Conservation (phyloP, 805 yeast species). For the Yamadazyma philogaea region DNA sequence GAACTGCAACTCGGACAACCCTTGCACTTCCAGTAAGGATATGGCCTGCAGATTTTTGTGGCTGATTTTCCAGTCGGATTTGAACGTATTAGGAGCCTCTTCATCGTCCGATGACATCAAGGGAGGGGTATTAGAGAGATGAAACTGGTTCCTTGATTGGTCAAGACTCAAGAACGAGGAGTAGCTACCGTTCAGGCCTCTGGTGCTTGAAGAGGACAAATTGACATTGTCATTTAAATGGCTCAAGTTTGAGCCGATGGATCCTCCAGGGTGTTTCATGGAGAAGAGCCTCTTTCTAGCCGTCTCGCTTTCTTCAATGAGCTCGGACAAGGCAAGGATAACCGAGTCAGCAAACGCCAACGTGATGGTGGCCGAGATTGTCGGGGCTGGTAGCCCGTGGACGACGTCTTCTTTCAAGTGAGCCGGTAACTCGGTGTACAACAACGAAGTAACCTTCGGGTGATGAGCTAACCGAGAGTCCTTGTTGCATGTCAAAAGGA, state of each 20-base stretch:
- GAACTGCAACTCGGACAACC: constrained; percentile 29
- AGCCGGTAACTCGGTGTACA: constrained; percentile 62
- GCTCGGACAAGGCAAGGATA: constrained; percentile 67
- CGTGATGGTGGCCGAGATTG: constrained; percentile 76
- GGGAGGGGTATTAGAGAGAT: constrained; percentile 12
- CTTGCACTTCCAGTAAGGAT: constrained; percentile 5
- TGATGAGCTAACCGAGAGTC: constrained; percentile 53
- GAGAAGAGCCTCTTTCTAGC: constrained; percentile 58
- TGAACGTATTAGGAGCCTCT: constrained; percentile 6
- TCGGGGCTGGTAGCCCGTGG: constrained; percentile 85
- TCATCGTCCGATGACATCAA: constrained; percentile 25
- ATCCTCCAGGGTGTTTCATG: constrained; percentile 86
- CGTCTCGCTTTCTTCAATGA: constrained; percentile 54
- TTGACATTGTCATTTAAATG: constrained; percentile 30
- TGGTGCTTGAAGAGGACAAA: constrained; percentile 5
- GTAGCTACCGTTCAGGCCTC: constrained; percentile 10
- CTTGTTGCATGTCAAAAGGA: constrained; percentile 62
- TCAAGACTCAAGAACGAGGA: constrained; percentile 18
- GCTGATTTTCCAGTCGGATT: neutral
- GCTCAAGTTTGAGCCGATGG: constrained; percentile 59
- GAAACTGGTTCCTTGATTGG: constrained; percentile 8
- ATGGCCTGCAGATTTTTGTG: constrained; percentile 3
- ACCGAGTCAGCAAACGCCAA: constrained; percentile 76
- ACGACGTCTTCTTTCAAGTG: constrained; percentile 56
- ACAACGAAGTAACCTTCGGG: constrained; percentile 48